Percentiles rank a stretch among this genome's conserved stretches.
phyloP scores from a whole-genome alignment of 305 asterid genomes.

The Andrographis paniculata region DNA sequence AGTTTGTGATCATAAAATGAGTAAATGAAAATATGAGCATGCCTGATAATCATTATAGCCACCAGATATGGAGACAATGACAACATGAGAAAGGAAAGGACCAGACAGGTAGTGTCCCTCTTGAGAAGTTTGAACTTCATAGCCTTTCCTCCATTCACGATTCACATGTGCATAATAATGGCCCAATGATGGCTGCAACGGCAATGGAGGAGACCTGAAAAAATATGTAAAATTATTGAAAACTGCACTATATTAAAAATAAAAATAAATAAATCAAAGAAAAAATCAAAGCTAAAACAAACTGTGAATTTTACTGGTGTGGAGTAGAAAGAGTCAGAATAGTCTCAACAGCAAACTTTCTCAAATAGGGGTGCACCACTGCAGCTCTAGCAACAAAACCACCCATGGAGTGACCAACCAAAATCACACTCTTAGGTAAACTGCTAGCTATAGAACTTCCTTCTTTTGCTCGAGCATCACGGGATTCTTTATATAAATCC shows the following conservation, averaged over 20 bases:
- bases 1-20: constrained; percentile 8
- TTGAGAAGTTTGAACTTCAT: constrained; percentile 51
- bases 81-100: constrained; percentile 66
- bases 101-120: constrained; percentile 47
- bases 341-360: constrained; percentile 88
- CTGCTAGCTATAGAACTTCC: constrained; percentile 54
- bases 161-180: constrained; percentile 72
- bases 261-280: constrained; percentile 14
- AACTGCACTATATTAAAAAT: constrained; percentile 14
- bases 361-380: constrained; percentile 74
- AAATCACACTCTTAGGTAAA: constrained; percentile 75
- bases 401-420: constrained; percentile 99
- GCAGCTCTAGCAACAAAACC: constrained; percentile 99
- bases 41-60: constrained; percentile 98
- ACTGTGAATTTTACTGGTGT: constrained; percentile 61
- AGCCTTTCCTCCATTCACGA: constrained; percentile 87
- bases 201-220: constrained; percentile 83
- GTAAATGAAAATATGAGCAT: constrained; percentile 18
- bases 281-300: constrained; percentile 5
- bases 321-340: constrained; percentile 90
- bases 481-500: constrained; percentile 77
- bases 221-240: constrained; percentile 11
- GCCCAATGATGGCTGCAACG: constrained; percentile 93
- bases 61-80: constrained; percentile 80
- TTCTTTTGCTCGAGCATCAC: constrained; percentile 51